phyloP scores from a whole-genome alignment of 768 basidiomycete species.

The Ramaria rubella region DNA sequence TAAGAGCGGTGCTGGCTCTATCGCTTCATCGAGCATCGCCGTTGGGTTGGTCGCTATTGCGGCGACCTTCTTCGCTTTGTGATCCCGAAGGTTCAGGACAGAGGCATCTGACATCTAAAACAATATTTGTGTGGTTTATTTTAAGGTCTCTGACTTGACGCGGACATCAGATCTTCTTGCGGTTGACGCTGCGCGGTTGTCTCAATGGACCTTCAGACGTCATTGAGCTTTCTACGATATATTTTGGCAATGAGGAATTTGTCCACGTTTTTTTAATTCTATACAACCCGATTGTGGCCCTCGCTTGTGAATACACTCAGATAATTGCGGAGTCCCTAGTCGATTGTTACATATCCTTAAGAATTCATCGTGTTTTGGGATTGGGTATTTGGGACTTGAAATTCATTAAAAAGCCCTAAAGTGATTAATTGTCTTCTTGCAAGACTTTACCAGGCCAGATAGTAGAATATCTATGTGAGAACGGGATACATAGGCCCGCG shows the following conservation, averaged over 20 bases:
- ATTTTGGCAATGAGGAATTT: background rate
- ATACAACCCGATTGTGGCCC: background rate
- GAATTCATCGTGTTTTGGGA: conserved; percentile 43
- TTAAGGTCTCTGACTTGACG: background rate
- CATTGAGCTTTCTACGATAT: background rate
- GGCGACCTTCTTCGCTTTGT: conserved; percentile 23
- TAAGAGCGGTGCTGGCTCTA: conserved; percentile 40
- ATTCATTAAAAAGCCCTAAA: conserved; percentile 24
- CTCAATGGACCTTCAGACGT: background rate
- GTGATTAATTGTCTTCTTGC: conserved; percentile 26
- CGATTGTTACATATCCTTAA: conserved; percentile 43
- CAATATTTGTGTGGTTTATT: background rate
- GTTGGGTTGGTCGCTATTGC: conserved; percentile 46
- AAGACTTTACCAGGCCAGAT: conserved; percentile 26
- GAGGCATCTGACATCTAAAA: background rate
- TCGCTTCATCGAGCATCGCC: conserved; percentile 42
- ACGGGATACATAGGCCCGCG: too few species aligned
- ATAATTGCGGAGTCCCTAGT: too few species aligned
- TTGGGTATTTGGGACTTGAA: too few species aligned
- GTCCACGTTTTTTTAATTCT: background rate
- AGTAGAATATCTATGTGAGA: conserved; percentile 25
- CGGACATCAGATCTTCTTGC: background rate
- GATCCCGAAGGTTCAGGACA: background rate
- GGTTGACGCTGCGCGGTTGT: background rate
- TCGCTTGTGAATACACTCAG: background rate